Evolutionary conservation across 2,329 filamentous ascomycete genomes (phyloP).

Genomic region (Seiridium cupressi): DNA sequence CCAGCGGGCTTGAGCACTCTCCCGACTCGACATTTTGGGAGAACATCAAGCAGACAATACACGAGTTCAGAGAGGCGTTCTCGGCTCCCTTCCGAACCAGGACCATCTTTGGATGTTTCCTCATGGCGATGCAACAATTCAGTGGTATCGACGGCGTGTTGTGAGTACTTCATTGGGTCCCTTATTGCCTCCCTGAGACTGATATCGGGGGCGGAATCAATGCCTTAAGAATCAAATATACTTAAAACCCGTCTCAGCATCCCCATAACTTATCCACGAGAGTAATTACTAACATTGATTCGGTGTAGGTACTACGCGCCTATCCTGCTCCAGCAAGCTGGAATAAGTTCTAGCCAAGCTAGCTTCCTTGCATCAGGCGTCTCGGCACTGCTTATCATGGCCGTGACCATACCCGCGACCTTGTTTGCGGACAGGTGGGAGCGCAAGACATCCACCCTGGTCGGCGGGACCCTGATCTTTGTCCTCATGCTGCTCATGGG

Average conservation of each 20-base stretch:
- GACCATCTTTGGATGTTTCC: constrained; percentile 52
- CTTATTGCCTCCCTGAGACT: too few species aligned
- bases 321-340: constrained; percentile 57
- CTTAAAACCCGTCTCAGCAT: too few species aligned
- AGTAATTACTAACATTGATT: too few species aligned
- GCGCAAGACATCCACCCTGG: constrained; percentile 49
- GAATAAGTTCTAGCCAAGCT: constrained; percentile 43
- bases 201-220: too few species aligned
- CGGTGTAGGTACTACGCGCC: constrained; percentile 52
- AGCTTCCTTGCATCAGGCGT: constrained; percentile 24
- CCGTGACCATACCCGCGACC: constrained; percentile 34
- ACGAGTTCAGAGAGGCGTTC: constrained; percentile 31
- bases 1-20: constrained; percentile 18
- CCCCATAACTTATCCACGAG: too few species aligned
- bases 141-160: constrained; percentile 61
- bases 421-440: constrained; percentile 57
- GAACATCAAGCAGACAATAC: constrained; percentile 24
- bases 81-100: constrained; percentile 37
- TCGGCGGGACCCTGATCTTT: constrained; percentile 50
- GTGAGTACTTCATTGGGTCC: too few species aligned
- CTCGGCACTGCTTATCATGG: constrained; percentile 23
- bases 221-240: too few species aligned
- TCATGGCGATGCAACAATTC: constrained; percentile 55
- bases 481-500: constrained; percentile 53
- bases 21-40: constrained; percentile 26